These are phyloP conservation scores for Fusarium musae DNA, from an alignment of 2,329 filamentous ascomycete species.

Conservation along the genomic window DNA sequence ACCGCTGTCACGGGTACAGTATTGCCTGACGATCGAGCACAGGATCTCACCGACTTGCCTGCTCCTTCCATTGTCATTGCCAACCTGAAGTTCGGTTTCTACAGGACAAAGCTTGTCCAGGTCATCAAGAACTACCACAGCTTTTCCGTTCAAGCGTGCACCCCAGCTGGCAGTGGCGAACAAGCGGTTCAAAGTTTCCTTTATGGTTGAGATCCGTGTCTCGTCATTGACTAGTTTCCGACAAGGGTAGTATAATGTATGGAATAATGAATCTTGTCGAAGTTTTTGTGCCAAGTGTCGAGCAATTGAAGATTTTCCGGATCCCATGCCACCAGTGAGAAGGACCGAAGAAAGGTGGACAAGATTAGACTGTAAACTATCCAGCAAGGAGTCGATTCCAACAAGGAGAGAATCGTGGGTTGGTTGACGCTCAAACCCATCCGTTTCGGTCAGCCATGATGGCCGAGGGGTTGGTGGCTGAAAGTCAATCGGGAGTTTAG, in stretches of 20 bases:
- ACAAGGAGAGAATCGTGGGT: constrained; percentile 73
- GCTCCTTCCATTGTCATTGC: constrained; percentile 92
- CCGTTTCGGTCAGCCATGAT: constrained; percentile 60
- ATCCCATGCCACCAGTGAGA: constrained; percentile 86
- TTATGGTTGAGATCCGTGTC: constrained; percentile 87
- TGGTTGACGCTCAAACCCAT: constrained; percentile 65
- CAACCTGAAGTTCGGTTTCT: constrained; percentile 93
- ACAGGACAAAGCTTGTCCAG: constrained; percentile 91
- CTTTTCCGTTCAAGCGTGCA: constrained; percentile 83
- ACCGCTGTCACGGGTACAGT: constrained; percentile 80
- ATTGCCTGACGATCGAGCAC: constrained; percentile 83
- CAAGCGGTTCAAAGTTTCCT: constrained; percentile 83
- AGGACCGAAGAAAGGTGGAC: constrained; percentile 89
- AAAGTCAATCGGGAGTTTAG: constrained; percentile 78
- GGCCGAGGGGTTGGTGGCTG: constrained; percentile 78
- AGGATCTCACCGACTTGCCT: constrained; percentile 92
- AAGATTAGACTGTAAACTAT: constrained; percentile 78
- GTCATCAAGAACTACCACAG: constrained; percentile 90
- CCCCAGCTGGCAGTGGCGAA: constrained; percentile 95
- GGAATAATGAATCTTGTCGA: constrained; percentile 78
- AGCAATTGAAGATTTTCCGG: constrained; percentile 87
- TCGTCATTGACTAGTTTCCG: constrained; percentile 91
- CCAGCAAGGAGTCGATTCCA: constrained; percentile 82
- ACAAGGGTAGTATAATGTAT: constrained; percentile 88
- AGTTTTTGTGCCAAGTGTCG: constrained; percentile 80